Conservation (phyloP, 257 asterid genomes). For the Solanum peruvianum region DNA sequence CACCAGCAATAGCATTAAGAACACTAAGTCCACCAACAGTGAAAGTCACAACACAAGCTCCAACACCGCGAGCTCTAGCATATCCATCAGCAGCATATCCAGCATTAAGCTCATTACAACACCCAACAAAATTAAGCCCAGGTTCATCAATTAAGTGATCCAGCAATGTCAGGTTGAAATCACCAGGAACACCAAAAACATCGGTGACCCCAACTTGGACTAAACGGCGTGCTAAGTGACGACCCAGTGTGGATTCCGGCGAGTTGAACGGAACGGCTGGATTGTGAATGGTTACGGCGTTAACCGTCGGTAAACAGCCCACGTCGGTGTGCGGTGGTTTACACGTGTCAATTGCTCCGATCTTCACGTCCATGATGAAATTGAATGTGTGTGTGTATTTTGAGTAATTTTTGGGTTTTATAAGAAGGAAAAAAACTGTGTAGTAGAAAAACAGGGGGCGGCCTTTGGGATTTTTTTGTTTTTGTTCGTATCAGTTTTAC, state of each 20-base stretch:
- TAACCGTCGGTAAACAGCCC: neutral
- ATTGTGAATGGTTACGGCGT: neutral
- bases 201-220: slow-evolving; percentile 11
- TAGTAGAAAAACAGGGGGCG: neutral
- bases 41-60: slow-evolving; percentile 14
- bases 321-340: neutral
- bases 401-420: neutral
- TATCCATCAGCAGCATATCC: slow-evolving; percentile 27
- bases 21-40: slow-evolving; percentile 21
- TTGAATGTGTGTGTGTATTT: no score
- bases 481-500: neutral
- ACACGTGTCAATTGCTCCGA: neutral
- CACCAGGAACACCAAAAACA: slow-evolving; percentile 12
- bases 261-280: neutral
- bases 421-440: neutral
- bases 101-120: slow-evolving; percentile 80
- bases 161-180: slow-evolving; percentile 10
- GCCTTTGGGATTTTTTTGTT: neutral
- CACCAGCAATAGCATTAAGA: slow-evolving; percentile 14
- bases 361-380: neutral
- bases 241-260: slow-evolving; percentile 12
- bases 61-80: slow-evolving; percentile 12
- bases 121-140: slow-evolving; percentile 58
- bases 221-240: slow-evolving; percentile 15
- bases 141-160: slow-evolving; percentile 79